Conservation (phyloP, 2,329 filamentous ascomycete genomes). For the Fusarium lyarnte region DNA sequence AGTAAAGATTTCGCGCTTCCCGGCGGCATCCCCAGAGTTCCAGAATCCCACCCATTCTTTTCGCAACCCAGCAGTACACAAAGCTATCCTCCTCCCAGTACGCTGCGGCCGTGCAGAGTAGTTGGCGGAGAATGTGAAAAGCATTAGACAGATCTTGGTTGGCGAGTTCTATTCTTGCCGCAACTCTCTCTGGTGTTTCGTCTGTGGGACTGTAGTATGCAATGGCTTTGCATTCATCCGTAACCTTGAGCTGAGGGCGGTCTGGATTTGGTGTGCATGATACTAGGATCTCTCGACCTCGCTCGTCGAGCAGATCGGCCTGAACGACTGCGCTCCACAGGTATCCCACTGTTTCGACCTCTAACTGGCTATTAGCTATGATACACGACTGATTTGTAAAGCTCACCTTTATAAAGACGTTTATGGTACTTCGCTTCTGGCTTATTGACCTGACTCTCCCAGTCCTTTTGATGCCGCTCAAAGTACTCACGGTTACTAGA, state of each 20-base stretch:
- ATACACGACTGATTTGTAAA: fast-evolving
- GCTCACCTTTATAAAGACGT: neutral
- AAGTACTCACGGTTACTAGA: neutral
- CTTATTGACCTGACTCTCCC: neutral
- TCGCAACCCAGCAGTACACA: neutral
- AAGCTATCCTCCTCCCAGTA: neutral
- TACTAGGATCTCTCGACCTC: neutral
- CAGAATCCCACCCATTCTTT: neutral
- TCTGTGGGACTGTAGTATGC: neutral
- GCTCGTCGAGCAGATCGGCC: neutral
- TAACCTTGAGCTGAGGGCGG: neutral
- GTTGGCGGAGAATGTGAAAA: neutral
- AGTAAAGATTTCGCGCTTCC: neutral
- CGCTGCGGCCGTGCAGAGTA: neutral
- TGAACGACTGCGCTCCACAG: neutral
- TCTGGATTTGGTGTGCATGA: neutral
- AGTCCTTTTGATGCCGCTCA: neutral
- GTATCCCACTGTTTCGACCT: neutral
- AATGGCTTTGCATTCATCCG: neutral
- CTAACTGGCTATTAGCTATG: neutral
- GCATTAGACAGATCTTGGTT: neutral
- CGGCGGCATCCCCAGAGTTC: neutral
- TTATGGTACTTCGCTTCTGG: neutral
- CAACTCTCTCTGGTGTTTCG: neutral
- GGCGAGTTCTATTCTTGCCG: neutral